A percentile compares a stretch with the other conserved stretches of the same genome.
These are phyloP conservation scores for Mallotus japonicus DNA, from an alignment of 441 rosid species.

Conservation along the genomic window DNA sequence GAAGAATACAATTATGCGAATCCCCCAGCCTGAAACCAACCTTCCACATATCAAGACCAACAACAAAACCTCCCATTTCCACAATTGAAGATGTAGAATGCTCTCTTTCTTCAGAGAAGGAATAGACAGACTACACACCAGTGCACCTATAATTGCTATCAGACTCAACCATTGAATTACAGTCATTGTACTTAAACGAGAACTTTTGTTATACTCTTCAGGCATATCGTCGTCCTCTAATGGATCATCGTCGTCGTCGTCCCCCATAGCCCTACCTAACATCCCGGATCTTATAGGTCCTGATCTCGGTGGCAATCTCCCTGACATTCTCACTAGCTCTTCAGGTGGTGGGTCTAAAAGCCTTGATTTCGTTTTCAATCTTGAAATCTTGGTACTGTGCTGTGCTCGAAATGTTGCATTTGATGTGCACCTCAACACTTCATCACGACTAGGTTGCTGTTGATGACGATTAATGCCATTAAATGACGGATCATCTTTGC, in stretches of 20 bases:
- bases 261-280: slow-evolving; percentile 16
- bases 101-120: slow-evolving; percentile 23
- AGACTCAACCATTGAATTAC: slow-evolving; percentile 68
- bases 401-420: slow-evolving; percentile 36
- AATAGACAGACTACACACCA: slow-evolving; percentile 39
- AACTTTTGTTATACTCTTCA: slow-evolving; percentile 37
- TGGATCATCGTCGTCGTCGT: slow-evolving; percentile 60
- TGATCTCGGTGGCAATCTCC: slow-evolving; percentile 34
- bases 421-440: slow-evolving; percentile 42
- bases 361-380: slow-evolving; percentile 56
- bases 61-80: slow-evolving; percentile 80
- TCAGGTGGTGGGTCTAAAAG: slow-evolving; percentile 49
- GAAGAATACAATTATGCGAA: slow-evolving; percentile 52
- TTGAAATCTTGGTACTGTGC: slow-evolving; percentile 35
- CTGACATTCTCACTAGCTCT: slow-evolving; percentile 36
- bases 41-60: slow-evolving; percentile 78
- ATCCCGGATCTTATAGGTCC: slow-evolving; percentile 39
- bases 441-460: slow-evolving; percentile 21
- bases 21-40: slow-evolving; percentile 87
- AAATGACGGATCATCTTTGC: neutral
- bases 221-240: slow-evolving; percentile 63
- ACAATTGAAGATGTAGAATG: slow-evolving; percentile 52
- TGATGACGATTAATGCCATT: neutral
- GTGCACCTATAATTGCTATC: slow-evolving; percentile 38
- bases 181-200: slow-evolving; percentile 32